These are phyloP conservation scores for Penicillium longicatenatum DNA, from an alignment of 495 filamentous ascomycete genomes.

Conservation along the genomic window DNA sequence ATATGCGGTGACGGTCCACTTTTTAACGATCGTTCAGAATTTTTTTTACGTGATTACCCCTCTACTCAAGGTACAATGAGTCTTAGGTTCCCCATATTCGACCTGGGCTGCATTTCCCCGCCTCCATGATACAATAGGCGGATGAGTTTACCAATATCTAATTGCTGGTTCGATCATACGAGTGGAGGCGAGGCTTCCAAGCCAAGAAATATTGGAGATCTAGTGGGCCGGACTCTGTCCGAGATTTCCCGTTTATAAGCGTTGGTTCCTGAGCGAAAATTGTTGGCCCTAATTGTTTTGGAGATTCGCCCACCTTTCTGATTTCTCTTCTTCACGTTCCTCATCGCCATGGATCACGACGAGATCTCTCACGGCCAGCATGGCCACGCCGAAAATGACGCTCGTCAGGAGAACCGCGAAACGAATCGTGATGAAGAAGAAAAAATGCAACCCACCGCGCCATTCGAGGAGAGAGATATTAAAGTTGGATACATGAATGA, in stretches of 20 bases:
- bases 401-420: constrained; percentile 2
- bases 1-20: constrained; percentile 16
- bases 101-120: constrained; percentile 1
- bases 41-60: constrained; percentile 15
- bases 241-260: constrained; percentile 13
- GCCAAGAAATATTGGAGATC: constrained; percentile 6
- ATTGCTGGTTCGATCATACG: not conserved
- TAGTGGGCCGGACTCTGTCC: constrained; percentile 6
- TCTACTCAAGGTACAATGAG: constrained; percentile 2
- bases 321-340: not conserved
- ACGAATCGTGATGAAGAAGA: not conserved
- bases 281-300: not conserved
- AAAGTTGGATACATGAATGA: constrained; percentile 26
- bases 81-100: not conserved
- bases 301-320: constrained; percentile 1
- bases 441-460: constrained; percentile 12
- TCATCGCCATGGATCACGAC: constrained; percentile 9
- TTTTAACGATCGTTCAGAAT: constrained; percentile 8
- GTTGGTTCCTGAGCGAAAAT: constrained; percentile 7
- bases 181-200: constrained; percentile 1
- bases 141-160: not conserved
- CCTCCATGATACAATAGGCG: not conserved
- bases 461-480: constrained; percentile 19
- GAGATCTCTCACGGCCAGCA: constrained; percentile 13
- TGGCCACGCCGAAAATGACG: not conserved